phyloP scores from a whole-genome alignment of 441 rosid species.

The Rhodomyrtus psidioides region DNA sequence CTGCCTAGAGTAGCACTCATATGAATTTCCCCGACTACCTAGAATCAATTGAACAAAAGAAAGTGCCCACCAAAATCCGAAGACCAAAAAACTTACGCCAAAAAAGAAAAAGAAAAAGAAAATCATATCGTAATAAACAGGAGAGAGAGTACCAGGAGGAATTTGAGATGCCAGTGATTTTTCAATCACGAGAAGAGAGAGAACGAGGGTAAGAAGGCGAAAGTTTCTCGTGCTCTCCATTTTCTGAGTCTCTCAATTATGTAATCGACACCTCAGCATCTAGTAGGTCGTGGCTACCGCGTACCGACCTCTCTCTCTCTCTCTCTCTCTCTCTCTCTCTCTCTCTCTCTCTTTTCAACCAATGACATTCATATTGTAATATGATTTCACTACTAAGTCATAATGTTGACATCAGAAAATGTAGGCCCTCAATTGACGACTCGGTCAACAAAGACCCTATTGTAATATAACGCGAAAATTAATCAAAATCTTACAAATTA shows the following conservation, averaged over 20 bases:
- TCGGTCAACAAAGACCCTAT: background rate
- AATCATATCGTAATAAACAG: background rate
- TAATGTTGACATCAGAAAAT: background rate
- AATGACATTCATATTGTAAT: background rate
- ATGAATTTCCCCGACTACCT: background rate
- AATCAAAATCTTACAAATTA: too few species aligned
- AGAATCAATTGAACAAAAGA: background rate
- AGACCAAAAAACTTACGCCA: background rate
- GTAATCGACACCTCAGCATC: background rate
- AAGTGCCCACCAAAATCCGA: background rate
- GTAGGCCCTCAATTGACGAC: background rate
- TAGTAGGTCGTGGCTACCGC: background rate
- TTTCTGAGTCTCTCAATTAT: background rate
- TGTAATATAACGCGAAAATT: too few species aligned
- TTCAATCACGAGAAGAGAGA: background rate
- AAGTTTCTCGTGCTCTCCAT: background rate
- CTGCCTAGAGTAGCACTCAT: background rate
- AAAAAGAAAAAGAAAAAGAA: too few species aligned
- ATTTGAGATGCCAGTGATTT: background rate
- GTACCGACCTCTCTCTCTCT: background rate
- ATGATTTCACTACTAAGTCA: background rate
- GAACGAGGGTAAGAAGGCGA: background rate
- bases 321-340: too few species aligned
- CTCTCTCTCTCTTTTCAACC: too few species aligned
- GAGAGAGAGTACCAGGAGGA: background rate